phyloP scores from a whole-genome alignment of 345 rosid species.

The Physaria fendleri region DNA sequence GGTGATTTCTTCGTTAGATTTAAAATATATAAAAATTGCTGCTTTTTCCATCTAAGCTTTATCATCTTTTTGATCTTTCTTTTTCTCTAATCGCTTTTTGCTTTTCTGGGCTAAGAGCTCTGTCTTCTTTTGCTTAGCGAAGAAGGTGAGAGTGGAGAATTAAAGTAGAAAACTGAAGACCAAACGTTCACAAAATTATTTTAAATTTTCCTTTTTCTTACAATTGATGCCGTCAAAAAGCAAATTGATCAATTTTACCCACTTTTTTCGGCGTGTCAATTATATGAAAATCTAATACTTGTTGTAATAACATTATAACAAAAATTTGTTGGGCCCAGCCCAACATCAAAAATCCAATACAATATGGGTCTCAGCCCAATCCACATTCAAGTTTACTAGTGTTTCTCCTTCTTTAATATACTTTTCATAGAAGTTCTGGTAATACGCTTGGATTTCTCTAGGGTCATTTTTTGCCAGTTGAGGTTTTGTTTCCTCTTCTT shows the following conservation, averaged over 20 bases:
- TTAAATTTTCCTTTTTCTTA: not conserved
- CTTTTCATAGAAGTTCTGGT: slow-evolving; percentile 49
- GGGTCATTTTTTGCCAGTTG: slow-evolving; percentile 52
- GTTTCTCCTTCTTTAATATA: slow-evolving; percentile 59
- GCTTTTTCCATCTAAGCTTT: slow-evolving; percentile 18
- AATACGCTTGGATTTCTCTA: slow-evolving; percentile 58
- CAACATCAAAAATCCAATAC: no score
- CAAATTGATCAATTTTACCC: no score
- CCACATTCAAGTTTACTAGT: no score
- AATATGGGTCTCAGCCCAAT: no score
- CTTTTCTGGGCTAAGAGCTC: not conserved
- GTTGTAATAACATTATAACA: no score
- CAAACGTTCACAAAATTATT: not conserved
- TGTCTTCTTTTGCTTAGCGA: slow-evolving; percentile 28
- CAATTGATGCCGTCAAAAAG: no score
- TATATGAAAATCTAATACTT: no score
- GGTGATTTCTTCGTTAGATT: slow-evolving; percentile 12
- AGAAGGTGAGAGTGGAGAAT: slow-evolving; percentile 31
- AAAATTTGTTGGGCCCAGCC: no score
- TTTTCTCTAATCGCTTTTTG: slow-evolving; percentile 16
- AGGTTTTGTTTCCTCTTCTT: slow-evolving; percentile 45
- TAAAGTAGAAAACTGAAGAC: slow-evolving; percentile 3
- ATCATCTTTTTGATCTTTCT: slow-evolving; percentile 9
- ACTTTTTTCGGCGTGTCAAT: no score
- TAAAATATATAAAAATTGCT: not conserved